Base-by-base conservation (phyloP, 495 filamentous ascomycete genomes). In the Lasiosphaeris hirsuta region DNA sequence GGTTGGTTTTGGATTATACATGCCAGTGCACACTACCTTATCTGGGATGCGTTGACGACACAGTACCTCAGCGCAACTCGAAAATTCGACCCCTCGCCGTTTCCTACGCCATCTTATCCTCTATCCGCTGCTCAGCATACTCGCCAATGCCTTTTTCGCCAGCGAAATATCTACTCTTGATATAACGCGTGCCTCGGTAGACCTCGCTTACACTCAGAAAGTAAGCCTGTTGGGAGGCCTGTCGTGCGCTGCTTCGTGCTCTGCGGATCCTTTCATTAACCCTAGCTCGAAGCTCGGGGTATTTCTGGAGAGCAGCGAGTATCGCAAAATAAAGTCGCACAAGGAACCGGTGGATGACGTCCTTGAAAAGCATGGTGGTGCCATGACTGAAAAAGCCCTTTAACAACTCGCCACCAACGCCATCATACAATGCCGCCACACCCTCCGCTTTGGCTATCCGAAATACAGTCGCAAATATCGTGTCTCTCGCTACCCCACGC, bases 321-420 rank as follows among this genome's bases (percentile, higher is more conserved):
- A 74, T 52, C n/a, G 73, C 68, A 44, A 75, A 87, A 68, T 93
- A 95, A 11, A 84, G 63, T 57, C 80, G 82, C 18, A 96, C 78
- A 56, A 96, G 83, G 14, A 84, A 61, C n/a, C 79, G 72, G 60
- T 96, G 91, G n/a, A 91, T 83, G 13, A 79, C 72, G 51, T 95
- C 88, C 71, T 96, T 96, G 30, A 89, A 81, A 47, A 95, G 71
- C 90, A 96, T 96, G n/a, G 90, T 91, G 23, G 90, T 82, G 1
- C 91, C 92, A 62, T 96, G 90, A 10, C 83, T 85, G 68, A 96
- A 86, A 68, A 96, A 96, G 0, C 88, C 89, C 65, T 90, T 94
- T 5, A 93, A 63, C 37, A 96, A 72, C 73, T 96, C 90, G 8
- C 83, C 89, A 6, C 73, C 73, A 0, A 96, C 71, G 10, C 92